Evolutionary conservation across 805 yeast genomes (phyloP).

Genomic region (Starmera pachycereana): DNA sequence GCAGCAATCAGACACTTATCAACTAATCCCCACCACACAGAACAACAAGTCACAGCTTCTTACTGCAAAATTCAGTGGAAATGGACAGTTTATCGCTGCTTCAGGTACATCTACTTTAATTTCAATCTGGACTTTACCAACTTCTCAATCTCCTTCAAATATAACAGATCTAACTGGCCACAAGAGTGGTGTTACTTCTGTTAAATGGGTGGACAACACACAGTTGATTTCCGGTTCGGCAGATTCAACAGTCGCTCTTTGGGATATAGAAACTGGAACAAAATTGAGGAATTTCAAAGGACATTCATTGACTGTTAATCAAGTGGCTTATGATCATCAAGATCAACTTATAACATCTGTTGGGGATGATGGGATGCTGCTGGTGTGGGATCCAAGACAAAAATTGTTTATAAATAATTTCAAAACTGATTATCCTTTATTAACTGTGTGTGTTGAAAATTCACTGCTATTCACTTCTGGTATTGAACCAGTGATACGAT

Average conservation of each 20-base stretch:
- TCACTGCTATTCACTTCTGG: conserved; percentile 47
- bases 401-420: conserved; percentile 31
- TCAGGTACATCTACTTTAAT: conserved; percentile 31
- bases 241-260: conserved; percentile 48
- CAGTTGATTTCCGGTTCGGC: conserved; percentile 44
- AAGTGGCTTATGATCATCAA: conserved; percentile 29
- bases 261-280: conserved; percentile 51
- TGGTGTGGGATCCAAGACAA: conserved; percentile 58
- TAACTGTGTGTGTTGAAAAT: conserved; percentile 39
- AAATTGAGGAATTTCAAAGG: conserved; percentile 44
- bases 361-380: conserved; percentile 53
- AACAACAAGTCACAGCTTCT: conserved; percentile 45
- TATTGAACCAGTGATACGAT: conserved; percentile 51
- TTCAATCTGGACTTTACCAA: conserved; percentile 15
- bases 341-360: conserved; percentile 35
- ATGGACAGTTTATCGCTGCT: conserved; percentile 47
- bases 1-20: too few species aligned
- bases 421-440: conserved; percentile 45
- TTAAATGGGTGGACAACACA: conserved; percentile 43
- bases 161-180: conserved; percentile 43
- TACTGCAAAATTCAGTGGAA: conserved; percentile 37
- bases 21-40: conserved; percentile 10
- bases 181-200: conserved; percentile 52
- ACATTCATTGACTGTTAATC: conserved; percentile 45
- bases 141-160: conserved; percentile 19